Conservation (phyloP, 1,284 basidiomycete genomes). For the Boletus sp. region DNA sequence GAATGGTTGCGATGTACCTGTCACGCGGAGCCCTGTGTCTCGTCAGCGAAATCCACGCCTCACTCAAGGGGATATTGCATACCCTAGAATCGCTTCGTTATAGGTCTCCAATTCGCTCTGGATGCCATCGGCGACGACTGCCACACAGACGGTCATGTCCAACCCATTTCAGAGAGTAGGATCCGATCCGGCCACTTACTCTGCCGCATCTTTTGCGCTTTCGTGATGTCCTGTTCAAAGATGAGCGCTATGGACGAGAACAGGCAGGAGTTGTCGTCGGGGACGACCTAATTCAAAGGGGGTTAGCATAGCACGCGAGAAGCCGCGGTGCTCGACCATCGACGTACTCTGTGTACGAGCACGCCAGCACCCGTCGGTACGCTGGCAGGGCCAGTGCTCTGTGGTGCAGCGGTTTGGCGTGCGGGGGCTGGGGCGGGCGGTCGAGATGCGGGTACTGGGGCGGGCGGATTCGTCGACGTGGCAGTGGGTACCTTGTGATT, state of each 20-base stretch:
- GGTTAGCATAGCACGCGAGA: conserved; percentile 5
- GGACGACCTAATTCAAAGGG: conserved; percentile 60
- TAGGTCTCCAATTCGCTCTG: conserved; percentile 66
- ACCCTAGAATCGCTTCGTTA: conserved; percentile 84
- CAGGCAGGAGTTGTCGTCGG: conserved; percentile 91
- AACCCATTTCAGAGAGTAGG: not conserved
- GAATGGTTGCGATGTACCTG: conserved; percentile 78
- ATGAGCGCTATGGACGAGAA: conserved; percentile 83
- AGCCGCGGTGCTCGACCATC: not conserved
- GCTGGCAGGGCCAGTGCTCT: conserved; percentile 47
- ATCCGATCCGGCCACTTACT: conserved; percentile 39
- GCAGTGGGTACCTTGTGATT: conserved; percentile 41
- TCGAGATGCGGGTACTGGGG: conserved; percentile 10
- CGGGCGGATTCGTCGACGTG: conserved; percentile 10
- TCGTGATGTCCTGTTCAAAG: conserved; percentile 75
- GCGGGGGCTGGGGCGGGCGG: conserved; percentile 10
- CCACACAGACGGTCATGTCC: conserved; percentile 3
- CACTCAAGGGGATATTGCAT: conserved; percentile 21
- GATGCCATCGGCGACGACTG: conserved; percentile 83
- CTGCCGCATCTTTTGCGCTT: conserved; percentile 61
- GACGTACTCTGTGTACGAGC: conserved; percentile 62
- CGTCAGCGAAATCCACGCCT: conserved; percentile 15
- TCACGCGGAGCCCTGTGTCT: conserved; percentile 58
- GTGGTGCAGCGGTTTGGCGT: conserved; percentile 6
- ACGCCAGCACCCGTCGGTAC: conserved; percentile 55